Conservation (phyloP, 139 green algal genomes). For the Chlorella ohadii region DNA sequence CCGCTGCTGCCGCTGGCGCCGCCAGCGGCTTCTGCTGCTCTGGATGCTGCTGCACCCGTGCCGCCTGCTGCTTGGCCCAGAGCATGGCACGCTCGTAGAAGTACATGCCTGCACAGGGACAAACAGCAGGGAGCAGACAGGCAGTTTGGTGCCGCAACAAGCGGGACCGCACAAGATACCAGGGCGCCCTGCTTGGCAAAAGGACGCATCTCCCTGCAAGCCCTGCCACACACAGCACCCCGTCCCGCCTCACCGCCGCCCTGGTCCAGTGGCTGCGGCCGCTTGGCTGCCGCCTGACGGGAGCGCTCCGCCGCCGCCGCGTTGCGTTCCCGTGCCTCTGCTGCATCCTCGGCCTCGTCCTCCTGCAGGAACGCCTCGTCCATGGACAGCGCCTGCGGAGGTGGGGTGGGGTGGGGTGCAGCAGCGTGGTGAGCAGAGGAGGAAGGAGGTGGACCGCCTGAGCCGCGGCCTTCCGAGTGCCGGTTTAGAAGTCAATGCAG, state of each 20-base stretch:
- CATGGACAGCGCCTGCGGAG: conserved; percentile 47
- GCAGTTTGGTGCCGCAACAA: too few species aligned
- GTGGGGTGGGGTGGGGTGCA: neutral
- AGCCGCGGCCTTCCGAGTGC: too few species aligned
- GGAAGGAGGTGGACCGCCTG: too few species aligned
- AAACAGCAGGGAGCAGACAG: too few species aligned
- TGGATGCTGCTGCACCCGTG: neutral
- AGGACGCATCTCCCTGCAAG: too few species aligned
- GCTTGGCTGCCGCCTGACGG: neutral
- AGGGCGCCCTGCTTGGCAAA: too few species aligned
- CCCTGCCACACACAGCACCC: too few species aligned
- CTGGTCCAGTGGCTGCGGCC: conserved; percentile 40
- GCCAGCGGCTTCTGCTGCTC: neutral
- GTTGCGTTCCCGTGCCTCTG: conserved; percentile 8
- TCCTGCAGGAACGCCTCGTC: conserved; percentile 48
- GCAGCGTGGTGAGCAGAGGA: neutral
- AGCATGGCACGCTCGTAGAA: conserved; percentile 10
- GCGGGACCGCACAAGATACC: too few species aligned
- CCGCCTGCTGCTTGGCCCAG: neutral
- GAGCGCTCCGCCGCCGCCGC: neutral
- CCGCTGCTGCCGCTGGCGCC: too few species aligned
- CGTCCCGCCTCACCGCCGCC: conserved; percentile 6
- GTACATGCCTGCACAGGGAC: conserved; percentile 6
- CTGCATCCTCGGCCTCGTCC: conserved; percentile 58
- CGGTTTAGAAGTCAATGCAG: too few species aligned